phyloP scores from a whole-genome alignment of 1,284 basidiomycete genomes.

The Caloboletus inedulis region DNA sequence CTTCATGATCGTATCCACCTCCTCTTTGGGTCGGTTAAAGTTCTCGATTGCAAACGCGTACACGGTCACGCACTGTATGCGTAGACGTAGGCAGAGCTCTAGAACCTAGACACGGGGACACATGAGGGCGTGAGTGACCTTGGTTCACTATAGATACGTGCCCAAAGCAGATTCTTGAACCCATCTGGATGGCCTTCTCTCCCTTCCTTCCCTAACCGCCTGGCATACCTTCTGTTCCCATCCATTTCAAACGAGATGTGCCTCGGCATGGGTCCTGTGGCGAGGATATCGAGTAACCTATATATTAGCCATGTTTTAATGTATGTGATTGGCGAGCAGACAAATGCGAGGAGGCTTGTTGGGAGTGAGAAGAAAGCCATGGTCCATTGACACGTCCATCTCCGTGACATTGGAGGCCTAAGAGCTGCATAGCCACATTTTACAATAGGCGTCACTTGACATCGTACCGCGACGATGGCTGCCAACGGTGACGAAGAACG shows the following conservation, averaged over 20 bases:
- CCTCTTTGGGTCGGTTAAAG: slow-evolving; percentile 84
- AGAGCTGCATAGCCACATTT: slow-evolving; percentile 17
- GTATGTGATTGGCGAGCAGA: slow-evolving; percentile 12
- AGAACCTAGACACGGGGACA: slow-evolving; percentile 54
- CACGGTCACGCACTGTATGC: slow-evolving; percentile 81
- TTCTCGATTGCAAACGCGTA: slow-evolving; percentile 99
- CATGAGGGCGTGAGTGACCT: neutral
- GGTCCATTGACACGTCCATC: neutral
- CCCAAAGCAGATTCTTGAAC: slow-evolving; percentile 78
- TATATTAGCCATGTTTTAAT: slow-evolving; percentile 25
- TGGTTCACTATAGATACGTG: slow-evolving; percentile 39
- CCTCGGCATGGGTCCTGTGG: slow-evolving; percentile 81
- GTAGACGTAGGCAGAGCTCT: slow-evolving; percentile 76
- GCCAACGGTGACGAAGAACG: slow-evolving; percentile 21
- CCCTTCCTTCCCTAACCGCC: slow-evolving; percentile 61
- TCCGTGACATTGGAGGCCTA: too few species aligned
- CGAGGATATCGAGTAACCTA: slow-evolving; percentile 59
- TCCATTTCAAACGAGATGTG: slow-evolving; percentile 99
- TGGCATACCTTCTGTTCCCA: slow-evolving; percentile 91
- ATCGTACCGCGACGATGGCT: slow-evolving; percentile 8
- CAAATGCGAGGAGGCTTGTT: slow-evolving; percentile 12
- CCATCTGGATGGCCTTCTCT: slow-evolving; percentile 84
- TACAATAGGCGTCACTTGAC: neutral
- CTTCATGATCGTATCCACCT: slow-evolving; percentile 87
- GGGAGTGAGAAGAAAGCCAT: slow-evolving; percentile 6